phyloP scores from a whole-genome alignment of 352 stramenopile species.

The Chrysophaeum taylorii region DNA sequence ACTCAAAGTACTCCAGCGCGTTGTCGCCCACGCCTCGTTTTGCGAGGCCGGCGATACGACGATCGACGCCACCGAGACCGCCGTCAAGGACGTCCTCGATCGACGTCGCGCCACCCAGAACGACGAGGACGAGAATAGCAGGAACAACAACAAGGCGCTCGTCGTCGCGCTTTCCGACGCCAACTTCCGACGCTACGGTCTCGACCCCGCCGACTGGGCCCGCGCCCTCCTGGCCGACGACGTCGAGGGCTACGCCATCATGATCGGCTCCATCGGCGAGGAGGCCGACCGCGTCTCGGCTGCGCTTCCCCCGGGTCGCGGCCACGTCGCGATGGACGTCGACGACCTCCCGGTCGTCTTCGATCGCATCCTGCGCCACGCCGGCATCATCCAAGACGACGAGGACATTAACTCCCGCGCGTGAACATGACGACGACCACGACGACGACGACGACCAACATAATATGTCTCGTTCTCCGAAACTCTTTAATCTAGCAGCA shows the following conservation, averaged over 20 bases:
- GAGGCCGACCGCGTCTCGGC: slow-evolving; percentile 55
- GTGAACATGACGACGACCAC: too few species aligned
- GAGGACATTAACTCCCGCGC: too few species aligned
- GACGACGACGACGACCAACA: too few species aligned
- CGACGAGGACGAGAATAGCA: slow-evolving; percentile 48
- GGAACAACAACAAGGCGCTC: slow-evolving; percentile 41
- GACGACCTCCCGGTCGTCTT: slow-evolving; percentile 61
- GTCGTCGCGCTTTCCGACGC: slow-evolving; percentile 87
- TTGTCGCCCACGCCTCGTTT: slow-evolving; percentile 87
- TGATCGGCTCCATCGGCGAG: slow-evolving; percentile 49
- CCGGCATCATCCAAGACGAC: slow-evolving; percentile 4
- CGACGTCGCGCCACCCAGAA: slow-evolving; percentile 46
- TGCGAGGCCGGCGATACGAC: slow-evolving; percentile 82
- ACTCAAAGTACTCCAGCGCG: slow-evolving; percentile 75
- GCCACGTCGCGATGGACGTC: slow-evolving; percentile 63
- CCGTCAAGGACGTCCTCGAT: slow-evolving; percentile 58
- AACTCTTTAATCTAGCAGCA: too few species aligned
- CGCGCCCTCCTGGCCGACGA: slow-evolving; percentile 18
- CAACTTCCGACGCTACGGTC: slow-evolving; percentile 82
- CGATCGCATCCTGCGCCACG: slow-evolving; percentile 57
- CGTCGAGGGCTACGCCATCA: slow-evolving; percentile 31
- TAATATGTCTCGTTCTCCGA: too few species aligned
- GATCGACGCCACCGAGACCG: slow-evolving; percentile 71
- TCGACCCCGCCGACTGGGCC: slow-evolving; percentile 33
- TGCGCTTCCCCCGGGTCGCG: slow-evolving; percentile 52